Evolutionary conservation across 306 rosid genomes (phyloP), one percentile per base, ranked within the genome.

Genomic region (Sesbania bispinosa): DNA sequence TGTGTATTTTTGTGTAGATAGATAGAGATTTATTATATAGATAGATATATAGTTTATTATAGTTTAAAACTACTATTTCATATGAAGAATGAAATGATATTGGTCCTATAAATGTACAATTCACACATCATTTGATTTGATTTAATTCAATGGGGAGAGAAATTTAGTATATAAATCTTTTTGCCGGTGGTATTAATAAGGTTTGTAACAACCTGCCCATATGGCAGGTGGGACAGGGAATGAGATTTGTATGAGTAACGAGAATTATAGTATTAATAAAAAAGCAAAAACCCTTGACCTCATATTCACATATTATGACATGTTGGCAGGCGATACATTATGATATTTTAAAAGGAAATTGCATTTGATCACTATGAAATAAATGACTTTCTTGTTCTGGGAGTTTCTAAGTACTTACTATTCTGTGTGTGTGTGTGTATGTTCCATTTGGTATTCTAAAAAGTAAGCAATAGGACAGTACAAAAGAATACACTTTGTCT

Each of bases 231-330:
- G 35, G 18, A 20, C n/a, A 20, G 21, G 18, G 23, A 36, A 35
- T 19, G 18, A 16, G 19, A 35, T 60, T 60, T 79, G 80, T 5
- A n/a, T n/a, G n/a, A n/a, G n/a, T n/a, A n/a, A n/a, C n/a, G n/a
- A n/a, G n/a, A n/a, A n/a, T n/a, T n/a, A n/a, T n/a, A n/a, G n/a
- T 3, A 29, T 29, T 61, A 38, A 36, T 35, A 35, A 18, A 15
- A 16, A 61, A 36, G 0, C 9, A 35, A 36, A 35, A 16, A 15
- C 13, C 47, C 24, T 14, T 23, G 19, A 39, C 21, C 58, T 24
- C 71, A 2, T 66, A 39, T 47, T 67, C 21, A 18, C 30, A 29
- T 53, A 38, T 26, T 53, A 10, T 69, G 63, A 18, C 20, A 9
- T 52, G 27, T 23, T 52, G 74, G 52, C 29, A 42, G 36, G 2